phyloP scores from a whole-genome alignment of 306 rosid species.

The Morella rubra region DNA sequence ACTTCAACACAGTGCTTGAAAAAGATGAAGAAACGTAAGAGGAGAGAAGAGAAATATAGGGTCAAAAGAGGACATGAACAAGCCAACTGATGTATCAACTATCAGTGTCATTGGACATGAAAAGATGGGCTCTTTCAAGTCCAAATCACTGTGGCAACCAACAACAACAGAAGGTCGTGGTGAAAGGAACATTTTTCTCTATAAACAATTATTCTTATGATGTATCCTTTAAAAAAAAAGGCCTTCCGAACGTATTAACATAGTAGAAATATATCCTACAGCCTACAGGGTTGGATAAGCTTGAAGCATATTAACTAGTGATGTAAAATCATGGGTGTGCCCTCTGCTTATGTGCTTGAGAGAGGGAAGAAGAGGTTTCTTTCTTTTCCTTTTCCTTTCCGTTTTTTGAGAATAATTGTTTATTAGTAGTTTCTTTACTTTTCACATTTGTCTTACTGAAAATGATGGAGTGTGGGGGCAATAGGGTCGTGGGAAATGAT shows the following conservation, averaged over 20 bases:
- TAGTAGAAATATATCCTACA: not conserved
- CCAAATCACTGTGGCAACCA: slow-evolving; percentile 96
- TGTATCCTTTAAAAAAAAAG: slow-evolving; percentile 1
- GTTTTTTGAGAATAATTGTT: not conserved
- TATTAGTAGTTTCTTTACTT: slow-evolving; percentile 30
- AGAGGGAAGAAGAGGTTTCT: slow-evolving; percentile 20
- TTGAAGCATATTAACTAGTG: slow-evolving; percentile 52
- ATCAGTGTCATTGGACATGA: slow-evolving; percentile 99
- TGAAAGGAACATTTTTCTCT: slow-evolving; percentile 44
- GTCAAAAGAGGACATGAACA: slow-evolving; percentile 68
- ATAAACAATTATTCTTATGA: not conserved
- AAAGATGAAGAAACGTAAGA: slow-evolving; percentile 42
- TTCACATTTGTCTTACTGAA: slow-evolving; percentile 44
- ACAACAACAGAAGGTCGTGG: slow-evolving; percentile 70
- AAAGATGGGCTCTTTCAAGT: slow-evolving; percentile 99
- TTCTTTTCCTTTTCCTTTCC: not conserved
- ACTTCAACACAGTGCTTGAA: slow-evolving; percentile 44
- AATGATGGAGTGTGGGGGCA: slow-evolving; percentile 54
- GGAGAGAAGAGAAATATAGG: slow-evolving; percentile 39
- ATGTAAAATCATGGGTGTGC: slow-evolving; percentile 68
- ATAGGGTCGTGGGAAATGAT: slow-evolving; percentile 41
- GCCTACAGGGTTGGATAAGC: slow-evolving; percentile 41
- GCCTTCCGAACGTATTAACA: slow-evolving; percentile 9
- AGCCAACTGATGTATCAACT: slow-evolving; percentile 93
- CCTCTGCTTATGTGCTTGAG: slow-evolving; percentile 32